Evolutionary conservation across 2,329 filamentous ascomycete species (phyloP), one percentile per base, ranked within the genome.

Genomic region (Coniochaeta hoffmannii): DNA sequence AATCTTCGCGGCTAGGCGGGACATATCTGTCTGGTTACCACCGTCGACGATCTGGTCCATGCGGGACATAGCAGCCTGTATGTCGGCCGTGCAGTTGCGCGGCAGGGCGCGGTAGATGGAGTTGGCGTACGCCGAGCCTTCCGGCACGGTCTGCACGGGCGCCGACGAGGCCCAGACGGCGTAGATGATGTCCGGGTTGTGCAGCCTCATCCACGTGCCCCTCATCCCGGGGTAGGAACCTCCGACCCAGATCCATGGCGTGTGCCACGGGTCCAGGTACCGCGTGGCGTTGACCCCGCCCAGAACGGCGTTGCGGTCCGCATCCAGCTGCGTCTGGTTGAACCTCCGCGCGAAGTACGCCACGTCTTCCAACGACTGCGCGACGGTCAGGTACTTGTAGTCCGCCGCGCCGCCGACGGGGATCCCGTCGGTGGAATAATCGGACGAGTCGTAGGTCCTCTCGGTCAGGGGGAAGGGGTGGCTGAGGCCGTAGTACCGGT

Each of bases 161-260:
- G 76, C 78, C 57, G 73, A 76, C 4, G 76, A 77, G 2, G 77
- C 71, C 61, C 74, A 75, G 53, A 79, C 78, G 1, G 76, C 76
- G 70, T 75, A 78, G 63, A 77, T 75, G 7, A 74, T 75, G 26
- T 76, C 77, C 0, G 77, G 76, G 11, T 73, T 69, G 12, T 72
- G 67, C 14, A 72, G 68, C 24, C 72, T 73, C 11, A 69, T 72
- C 76, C 76, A 79, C 8, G 76, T 76, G 2, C 77, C 65, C 7
- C 80, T 67, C 8, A 75, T 77, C 34, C 78, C 78, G 31, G 73
- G 73, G 58, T 81, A 81, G 3, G 75, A 78, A 8, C 75, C 78
- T 8, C 78, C 78, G 22, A 74, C 66, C 31, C 78, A 65, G n/a
- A 81, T 71, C 78, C 78, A 81, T 0, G 78, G 77, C 14, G 76